Percentiles rank a stretch among this genome's conserved stretches.
phyloP scores from a whole-genome alignment of 2,329 filamentous ascomycete genomes.

The Aureobasidium sp. region DNA sequence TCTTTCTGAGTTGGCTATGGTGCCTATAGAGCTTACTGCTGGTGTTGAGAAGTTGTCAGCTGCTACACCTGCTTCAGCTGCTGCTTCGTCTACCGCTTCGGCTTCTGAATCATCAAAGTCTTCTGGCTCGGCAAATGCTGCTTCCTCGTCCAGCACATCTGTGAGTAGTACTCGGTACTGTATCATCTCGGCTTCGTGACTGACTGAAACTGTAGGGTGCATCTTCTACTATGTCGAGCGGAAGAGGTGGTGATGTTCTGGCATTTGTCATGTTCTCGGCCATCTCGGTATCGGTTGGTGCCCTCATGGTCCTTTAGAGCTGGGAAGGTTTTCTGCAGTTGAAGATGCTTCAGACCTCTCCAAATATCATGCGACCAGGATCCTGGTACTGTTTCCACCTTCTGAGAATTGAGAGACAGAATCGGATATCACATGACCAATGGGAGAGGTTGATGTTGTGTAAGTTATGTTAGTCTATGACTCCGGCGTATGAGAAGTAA shows the following conservation, averaged over 20 bases:
- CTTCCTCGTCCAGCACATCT: not conserved
- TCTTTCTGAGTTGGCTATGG: not conserved
- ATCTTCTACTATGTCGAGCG: not conserved
- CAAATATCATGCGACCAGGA: not conserved
- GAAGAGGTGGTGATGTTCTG: not conserved
- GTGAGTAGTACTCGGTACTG: not conserved
- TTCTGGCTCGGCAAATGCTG: not conserved
- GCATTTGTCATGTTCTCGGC: conserved; percentile 3
- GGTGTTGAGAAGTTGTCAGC: not conserved
- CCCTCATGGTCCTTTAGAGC: conserved; percentile 3
- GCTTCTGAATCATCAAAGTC: not conserved
- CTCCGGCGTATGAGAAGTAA: not conserved
- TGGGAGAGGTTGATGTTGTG: not conserved
- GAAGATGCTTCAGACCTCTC: not conserved
- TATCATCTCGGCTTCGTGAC: not conserved
- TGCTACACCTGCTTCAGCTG: not conserved
- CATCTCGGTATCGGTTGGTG: not conserved
- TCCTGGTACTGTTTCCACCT: not conserved
- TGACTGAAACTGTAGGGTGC: not conserved
- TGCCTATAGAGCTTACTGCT: not conserved
- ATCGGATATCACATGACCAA: not conserved
- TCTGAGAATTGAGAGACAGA: not conserved
- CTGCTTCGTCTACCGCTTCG: not conserved
- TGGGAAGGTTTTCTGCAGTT: no score
- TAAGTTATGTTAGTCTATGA: no score